Conservation (phyloP, 2,329 filamentous ascomycete species). For the Exophiala lecanii-corni region DNA sequence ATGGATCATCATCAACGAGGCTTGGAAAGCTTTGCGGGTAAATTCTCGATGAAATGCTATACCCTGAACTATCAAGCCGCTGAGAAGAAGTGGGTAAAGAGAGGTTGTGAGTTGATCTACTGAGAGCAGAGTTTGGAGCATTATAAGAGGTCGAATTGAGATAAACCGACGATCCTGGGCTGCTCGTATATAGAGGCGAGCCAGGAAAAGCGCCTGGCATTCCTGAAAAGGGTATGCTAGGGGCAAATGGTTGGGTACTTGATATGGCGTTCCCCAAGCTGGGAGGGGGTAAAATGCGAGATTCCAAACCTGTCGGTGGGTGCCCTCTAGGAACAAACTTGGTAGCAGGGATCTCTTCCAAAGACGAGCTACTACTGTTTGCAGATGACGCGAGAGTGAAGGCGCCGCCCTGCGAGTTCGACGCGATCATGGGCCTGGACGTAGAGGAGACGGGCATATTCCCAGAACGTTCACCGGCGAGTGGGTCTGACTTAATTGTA, state of each 20-base stretch:
- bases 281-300: neutral
- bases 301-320: neutral
- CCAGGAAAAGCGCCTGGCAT: constrained; percentile 23
- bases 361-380: neutral
- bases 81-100: constrained; percentile 1
- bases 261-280: too few species aligned
- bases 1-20: constrained; percentile 36
- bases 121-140: constrained; percentile 1
- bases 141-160: constrained; percentile 3
- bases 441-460: too few species aligned
- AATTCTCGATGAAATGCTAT: too few species aligned
- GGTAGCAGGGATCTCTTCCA: neutral
- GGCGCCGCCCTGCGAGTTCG: too few species aligned
- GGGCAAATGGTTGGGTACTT: too few species aligned
- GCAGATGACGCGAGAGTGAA: too few species aligned
- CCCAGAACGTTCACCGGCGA: too few species aligned
- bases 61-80: too few species aligned
- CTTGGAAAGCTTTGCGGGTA: neutral
- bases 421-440: too few species aligned
- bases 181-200: constrained; percentile 8
- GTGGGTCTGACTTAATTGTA: too few species aligned
- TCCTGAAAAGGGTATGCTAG: neutral
- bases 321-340: neutral
- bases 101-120: neutral
- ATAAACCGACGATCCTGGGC: constrained; percentile 21